A percentile compares a stretch with the other conserved stretches of the same genome.
These are phyloP conservation scores for Yueomyces sp. DNA, from an alignment of 805 yeast species.

Conservation along the genomic window DNA sequence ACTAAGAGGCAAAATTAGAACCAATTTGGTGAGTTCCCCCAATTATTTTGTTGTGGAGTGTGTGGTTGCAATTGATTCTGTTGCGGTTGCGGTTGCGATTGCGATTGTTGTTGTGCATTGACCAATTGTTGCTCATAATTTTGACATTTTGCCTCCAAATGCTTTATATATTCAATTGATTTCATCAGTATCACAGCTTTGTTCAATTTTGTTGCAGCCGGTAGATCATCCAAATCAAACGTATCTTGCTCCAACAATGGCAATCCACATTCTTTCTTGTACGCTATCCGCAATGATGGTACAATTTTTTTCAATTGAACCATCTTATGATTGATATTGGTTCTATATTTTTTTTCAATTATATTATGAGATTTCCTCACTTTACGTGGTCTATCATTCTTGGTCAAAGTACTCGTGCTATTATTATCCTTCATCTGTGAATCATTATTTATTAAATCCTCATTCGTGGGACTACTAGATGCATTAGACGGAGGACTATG, in stretches of 20 bases:
- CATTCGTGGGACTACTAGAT: too few species aligned
- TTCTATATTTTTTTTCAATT: slow-evolving; percentile 60
- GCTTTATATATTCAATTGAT: slow-evolving; percentile 67
- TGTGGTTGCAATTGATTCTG: neutral
- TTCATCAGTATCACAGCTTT: slow-evolving; percentile 66
- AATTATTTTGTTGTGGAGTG: too few species aligned
- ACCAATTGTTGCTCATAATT: neutral
- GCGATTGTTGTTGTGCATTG: neutral
- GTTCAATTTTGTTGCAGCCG: slow-evolving; percentile 64
- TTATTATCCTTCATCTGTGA: neutral
- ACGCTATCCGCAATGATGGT: slow-evolving; percentile 42
- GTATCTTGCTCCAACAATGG: slow-evolving; percentile 46
- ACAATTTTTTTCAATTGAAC: slow-evolving; percentile 50
- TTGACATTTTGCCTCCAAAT: slow-evolving; percentile 51
- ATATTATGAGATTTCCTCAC: slow-evolving; percentile 54
- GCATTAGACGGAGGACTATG: too few species aligned
- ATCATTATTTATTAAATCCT: too few species aligned
- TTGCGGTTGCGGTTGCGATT: slow-evolving; percentile 35
- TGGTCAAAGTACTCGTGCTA: neutral
- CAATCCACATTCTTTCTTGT: slow-evolving; percentile 32
- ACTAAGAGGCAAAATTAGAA: too few species aligned
- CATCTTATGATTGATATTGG: slow-evolving; percentile 59
- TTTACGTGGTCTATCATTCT: slow-evolving; percentile 20
- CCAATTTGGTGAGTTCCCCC: too few species aligned
- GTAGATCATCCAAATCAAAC: slow-evolving; percentile 51